Base-by-base conservation (phyloP, 2,329 filamentous ascomycete genomes). In the Stylonectria norvegica region DNA sequence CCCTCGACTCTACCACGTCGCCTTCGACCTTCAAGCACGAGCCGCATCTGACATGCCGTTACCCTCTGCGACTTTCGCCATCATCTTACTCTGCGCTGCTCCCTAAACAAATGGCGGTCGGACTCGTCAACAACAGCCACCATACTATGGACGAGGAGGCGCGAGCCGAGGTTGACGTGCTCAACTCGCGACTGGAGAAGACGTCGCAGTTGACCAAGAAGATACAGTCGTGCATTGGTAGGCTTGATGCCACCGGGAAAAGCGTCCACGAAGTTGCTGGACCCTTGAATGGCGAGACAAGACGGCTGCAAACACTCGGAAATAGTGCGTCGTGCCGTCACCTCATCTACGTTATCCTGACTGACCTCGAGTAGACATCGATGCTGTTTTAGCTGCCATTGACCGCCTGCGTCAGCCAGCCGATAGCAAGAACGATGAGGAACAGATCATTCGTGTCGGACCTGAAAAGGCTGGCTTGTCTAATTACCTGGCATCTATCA, bases 181-280 rank as follows among this genome's bases (percentile, higher is more conserved):
- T 86, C 34, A 84, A 83, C 54, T 85, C 81, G 38, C 74, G 81
- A 27, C 80, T 97, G 47, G 89, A 94, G 56, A 97, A 95, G 76
- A 94, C 94, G 54, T 85, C 89, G 45, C 81, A 89, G 59, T 77
- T 97, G 62, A 95, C 89, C 20, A 95, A 93, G 71, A 95, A 95
- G 72, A 96, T 98, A 40, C 86, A 95, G 65, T 85, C 86, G 19
- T 95, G 88, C 36, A 76, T 96, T 52, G 79, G 81, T 25, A 79
- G 90, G 40, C 74, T 98, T 22, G 89, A 97, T 56, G 81, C 84
- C 25, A 94, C 88, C 38, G 93, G 91, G 14, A 89, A 89, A 67
- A 90, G 86, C 45, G 89, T 97, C 15, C 85, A 89, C 57, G 88
- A 95, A 59, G 90, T 94, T 9, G 89, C 94, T 40, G 89, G 89